A percentile compares a stretch with the other conserved stretches of the same genome.
These are phyloP conservation scores for Mucor sp. DNA, from an alignment of 371 early-diverging fungal genomes.

Conservation along the genomic window DNA sequence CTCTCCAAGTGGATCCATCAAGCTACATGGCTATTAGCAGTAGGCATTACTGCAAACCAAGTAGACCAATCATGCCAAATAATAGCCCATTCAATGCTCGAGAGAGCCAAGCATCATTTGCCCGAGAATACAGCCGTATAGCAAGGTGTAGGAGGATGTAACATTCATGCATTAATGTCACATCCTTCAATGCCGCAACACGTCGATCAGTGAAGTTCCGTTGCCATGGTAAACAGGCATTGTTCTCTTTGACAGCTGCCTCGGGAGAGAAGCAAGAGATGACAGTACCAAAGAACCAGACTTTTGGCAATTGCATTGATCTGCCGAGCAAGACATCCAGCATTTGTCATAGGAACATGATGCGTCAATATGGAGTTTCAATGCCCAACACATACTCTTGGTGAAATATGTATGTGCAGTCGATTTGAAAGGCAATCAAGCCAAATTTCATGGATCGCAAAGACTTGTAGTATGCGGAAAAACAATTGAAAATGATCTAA, in stretches of 20 bases:
- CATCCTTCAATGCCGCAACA: neutral
- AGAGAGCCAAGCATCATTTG: neutral
- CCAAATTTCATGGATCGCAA: neutral
- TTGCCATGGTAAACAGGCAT: neutral
- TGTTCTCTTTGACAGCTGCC: neutral
- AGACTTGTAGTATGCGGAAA: neutral
- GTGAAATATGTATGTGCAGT: neutral
- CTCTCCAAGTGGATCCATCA: neutral
- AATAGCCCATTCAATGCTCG: neutral
- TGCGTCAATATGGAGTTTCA: neutral
- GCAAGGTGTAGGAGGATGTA: neutral
- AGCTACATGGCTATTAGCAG: neutral
- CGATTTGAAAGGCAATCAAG: neutral
- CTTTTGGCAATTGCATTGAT: neutral
- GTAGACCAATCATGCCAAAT: neutral
- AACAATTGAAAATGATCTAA: neutral
- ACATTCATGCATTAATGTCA: neutral
- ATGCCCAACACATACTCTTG: neutral
- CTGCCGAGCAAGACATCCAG: too few relatives aligned
- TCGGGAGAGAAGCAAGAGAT: too few relatives aligned
- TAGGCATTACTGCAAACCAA: neutral
- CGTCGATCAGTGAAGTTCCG: neutral
- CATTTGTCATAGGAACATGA: too few relatives aligned
- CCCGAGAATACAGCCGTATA: neutral
- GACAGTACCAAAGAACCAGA: neutral